Base-by-base conservation (phyloP, 2,329 filamentous ascomycete species). In the Aciculosporium take region DNA sequence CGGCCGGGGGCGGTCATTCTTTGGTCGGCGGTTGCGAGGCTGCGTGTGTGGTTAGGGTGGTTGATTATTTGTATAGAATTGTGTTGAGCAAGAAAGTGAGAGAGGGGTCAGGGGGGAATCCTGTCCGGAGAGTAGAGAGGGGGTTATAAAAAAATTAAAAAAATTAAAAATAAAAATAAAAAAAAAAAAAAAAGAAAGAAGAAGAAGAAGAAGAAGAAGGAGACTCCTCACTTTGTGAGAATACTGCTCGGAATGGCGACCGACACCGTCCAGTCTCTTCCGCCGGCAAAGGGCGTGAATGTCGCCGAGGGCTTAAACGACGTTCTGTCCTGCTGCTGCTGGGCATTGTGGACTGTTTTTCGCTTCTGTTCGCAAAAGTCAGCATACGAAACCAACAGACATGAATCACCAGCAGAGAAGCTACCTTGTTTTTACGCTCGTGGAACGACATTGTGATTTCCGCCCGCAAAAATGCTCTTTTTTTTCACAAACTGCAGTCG, bases 171-270 rank as follows among this genome's bases (percentile, higher is more conserved):
- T n/a, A n/a, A n/a, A n/a, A n/a, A n/a, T n/a, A n/a, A n/a, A n/a
- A n/a, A n/a, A n/a, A n/a, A n/a, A n/a, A n/a, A n/a, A n/a, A n/a
- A n/a, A n/a, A n/a, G n/a, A n/a, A 12, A 7, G 18, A 9, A 17
- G 23, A 2, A 5, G n/a, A 27, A 17, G 8, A 1, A 18, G 13
- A 4, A 30, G n/a, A 6, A 15, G 27, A 15, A 13, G 5, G 0
- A 9, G 18, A 8, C 17, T 9, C 7, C 66, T 46, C 64, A 86
- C 82, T 83, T 84, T 43, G 77, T 69, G 43, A 89, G 71, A 34
- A 91, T 76, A 55, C 83, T 89, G 27, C 81, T 83, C 1, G 85
- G 83, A 24, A 93, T 61, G 3, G 85, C 85, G 27, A 91, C 70
- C 32, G 81, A 88, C 15, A 91, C 57, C 0, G 85, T 91, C 71